These are phyloP conservation scores for Tylopilus felleus DNA, from an alignment of 768 basidiomycete species.

Conservation along the genomic window DNA sequence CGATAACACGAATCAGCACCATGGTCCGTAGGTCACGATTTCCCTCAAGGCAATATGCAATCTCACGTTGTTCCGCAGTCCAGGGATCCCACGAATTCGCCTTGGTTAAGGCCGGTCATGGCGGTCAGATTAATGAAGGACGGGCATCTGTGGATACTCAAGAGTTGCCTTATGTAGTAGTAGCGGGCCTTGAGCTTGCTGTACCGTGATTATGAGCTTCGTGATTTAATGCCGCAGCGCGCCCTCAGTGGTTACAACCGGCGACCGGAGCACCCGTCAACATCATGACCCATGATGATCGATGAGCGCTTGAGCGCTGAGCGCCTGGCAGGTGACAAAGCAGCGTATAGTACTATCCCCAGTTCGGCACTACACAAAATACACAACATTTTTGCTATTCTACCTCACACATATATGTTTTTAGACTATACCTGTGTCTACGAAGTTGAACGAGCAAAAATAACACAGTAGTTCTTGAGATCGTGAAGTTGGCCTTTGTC, in stretches of 20 bases:
- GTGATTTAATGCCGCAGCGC: neutral
- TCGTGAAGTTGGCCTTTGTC: neutral
- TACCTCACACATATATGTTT: no score
- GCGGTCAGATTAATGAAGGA: neutral
- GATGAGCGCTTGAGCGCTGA: no score
- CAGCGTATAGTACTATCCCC: neutral
- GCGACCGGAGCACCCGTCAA: neutral
- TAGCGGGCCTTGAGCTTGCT: neutral
- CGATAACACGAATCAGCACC: slow-evolving; percentile 1
- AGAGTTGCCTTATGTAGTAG: slow-evolving; percentile 13
- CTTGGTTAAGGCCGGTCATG: slow-evolving; percentile 48
- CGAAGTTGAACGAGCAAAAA: neutral
- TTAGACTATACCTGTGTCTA: no score
- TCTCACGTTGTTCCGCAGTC: slow-evolving; percentile 95
- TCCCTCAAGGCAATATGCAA: neutral
- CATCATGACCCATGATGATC: neutral
- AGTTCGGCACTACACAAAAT: neutral
- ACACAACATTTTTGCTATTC: no score
- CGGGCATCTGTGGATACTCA: neutral
- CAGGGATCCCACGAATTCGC: slow-evolving; percentile 86
- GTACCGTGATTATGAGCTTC: neutral
- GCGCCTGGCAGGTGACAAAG: neutral
- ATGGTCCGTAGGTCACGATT: neutral
- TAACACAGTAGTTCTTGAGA: no score
- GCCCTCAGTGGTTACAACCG: no score